Evolutionary conservation across 495 filamentous ascomycete species (phyloP).

Genomic region (Aspergillus kassunensis): DNA sequence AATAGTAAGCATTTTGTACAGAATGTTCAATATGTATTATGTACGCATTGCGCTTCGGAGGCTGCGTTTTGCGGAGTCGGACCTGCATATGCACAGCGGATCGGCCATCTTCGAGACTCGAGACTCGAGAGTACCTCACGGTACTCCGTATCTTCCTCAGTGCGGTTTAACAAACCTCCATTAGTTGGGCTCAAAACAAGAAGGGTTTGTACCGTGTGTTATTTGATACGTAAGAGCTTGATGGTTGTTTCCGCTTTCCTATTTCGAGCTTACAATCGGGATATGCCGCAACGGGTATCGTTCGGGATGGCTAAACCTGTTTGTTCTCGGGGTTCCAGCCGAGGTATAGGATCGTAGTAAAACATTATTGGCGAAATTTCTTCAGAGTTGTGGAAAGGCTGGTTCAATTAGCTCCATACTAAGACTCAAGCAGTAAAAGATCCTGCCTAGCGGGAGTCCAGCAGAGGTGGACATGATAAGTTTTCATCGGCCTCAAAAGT

Average conservation of each 20-base stretch:
- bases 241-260: not conserved
- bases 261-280: not conserved
- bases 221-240: too few species aligned
- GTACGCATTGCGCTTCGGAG: too few species aligned
- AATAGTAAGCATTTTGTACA: too few species aligned
- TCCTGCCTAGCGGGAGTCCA: not conserved
- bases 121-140: too few species aligned
- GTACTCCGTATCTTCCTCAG: not conserved
- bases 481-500: too few species aligned
- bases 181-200: too few species aligned
- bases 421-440: not conserved
- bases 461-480: not conserved
- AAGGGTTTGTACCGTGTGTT: too few species aligned
- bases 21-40: too few species aligned
- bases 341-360: not conserved
- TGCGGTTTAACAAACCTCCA: too few species aligned
- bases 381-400: not conserved
- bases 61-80: too few species aligned
- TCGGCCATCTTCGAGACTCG: too few species aligned
- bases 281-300: not conserved
- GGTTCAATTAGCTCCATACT: slow-evolving; percentile 1
- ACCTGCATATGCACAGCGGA: too few species aligned
- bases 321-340: not conserved
- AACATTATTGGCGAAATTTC: not conserved
- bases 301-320: not conserved